Evolutionary conservation across 306 rosid genomes (phyloP), one percentile per base, ranked within the genome.

Genomic region (Hylodesmum podocarpum): DNA sequence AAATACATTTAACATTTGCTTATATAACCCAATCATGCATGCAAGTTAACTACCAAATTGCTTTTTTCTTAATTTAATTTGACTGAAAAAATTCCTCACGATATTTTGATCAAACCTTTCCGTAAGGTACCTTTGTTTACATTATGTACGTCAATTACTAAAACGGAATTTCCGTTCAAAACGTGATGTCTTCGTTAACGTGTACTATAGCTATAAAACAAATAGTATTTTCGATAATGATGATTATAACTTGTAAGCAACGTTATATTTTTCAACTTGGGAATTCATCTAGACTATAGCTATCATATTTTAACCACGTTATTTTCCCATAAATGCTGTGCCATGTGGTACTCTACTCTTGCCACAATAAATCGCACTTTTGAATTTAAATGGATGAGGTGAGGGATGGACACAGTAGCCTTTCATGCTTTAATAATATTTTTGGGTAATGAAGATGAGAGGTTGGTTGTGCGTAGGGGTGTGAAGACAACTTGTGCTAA

Each of bases 1-100:
- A 0, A 66, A 66, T 65, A 36, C 70, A 80, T 51, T 64, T 43
- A 31, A n/a, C n/a, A 6, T 51, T 64, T 43, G 40, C 67, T 24
- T 64, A 21, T 62, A 53, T 50, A 24, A 44, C 55, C 27, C 43
- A 73, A 70, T 24, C 50, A 33, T 8, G 54, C 50, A 33, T 8
- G 54, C 12, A 80, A 73, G 70, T 65, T 73, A 62, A 31, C 55
- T 28, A 80, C 15, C 28, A 80, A 65, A 50, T 50, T 50, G 80
- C 40, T 63, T 22, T 79, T 40, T 53, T 79, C 58, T 78, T 68
- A 2, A 77, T 66, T 78, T 68, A 2, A 77, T 66, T 66, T 66
- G 25, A 67, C 27, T 46, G 43, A 59, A 69, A 61, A 41, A 9
- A 39, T 59, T 59, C 41, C 8, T 33, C 41, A 22, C 28, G 11